Evolutionary conservation across 257 asterid species (phyloP).

Genomic region (Penstemon davidsonii): DNA sequence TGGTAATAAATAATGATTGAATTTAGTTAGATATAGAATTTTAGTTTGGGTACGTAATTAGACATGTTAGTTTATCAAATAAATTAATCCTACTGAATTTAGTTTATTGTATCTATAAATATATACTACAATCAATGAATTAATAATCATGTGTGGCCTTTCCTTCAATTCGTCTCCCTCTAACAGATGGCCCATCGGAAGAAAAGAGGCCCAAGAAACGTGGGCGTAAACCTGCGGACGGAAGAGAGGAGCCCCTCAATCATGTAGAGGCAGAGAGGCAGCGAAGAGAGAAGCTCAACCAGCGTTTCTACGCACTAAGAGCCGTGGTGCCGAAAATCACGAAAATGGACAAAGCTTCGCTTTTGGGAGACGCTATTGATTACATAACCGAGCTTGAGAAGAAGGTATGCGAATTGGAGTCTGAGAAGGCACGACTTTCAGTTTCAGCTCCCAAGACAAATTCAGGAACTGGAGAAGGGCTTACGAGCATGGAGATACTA

Average conservation of each 20-base stretch:
- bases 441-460: constrained; percentile 38
- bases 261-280: constrained; percentile 94
- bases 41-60: too few species aligned
- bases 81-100: too few species aligned
- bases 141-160: too few species aligned
- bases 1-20: neutral
- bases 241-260: constrained; percentile 85
- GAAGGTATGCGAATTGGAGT: constrained; percentile 75
- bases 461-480: constrained; percentile 30
- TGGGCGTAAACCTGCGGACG: constrained; percentile 86
- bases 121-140: too few species aligned
- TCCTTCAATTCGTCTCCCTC: too few species aligned
- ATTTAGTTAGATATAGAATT: too few species aligned
- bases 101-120: too few species aligned
- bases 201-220: constrained; percentile 81
- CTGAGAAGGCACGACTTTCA: constrained; percentile 42
- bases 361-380: constrained; percentile 87
- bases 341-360: constrained; percentile 96
- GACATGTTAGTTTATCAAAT: too few species aligned
- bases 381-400: constrained; percentile 87
- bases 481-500: constrained; percentile 44
- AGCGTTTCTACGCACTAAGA: constrained; percentile 76
- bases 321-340: constrained; percentile 89
- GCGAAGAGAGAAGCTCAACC: constrained; percentile 84
- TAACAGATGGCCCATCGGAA: constrained; percentile 27